Conservation (phyloP, 2,329 filamentous ascomycete species). For the Sporothrix pallida region DNA sequence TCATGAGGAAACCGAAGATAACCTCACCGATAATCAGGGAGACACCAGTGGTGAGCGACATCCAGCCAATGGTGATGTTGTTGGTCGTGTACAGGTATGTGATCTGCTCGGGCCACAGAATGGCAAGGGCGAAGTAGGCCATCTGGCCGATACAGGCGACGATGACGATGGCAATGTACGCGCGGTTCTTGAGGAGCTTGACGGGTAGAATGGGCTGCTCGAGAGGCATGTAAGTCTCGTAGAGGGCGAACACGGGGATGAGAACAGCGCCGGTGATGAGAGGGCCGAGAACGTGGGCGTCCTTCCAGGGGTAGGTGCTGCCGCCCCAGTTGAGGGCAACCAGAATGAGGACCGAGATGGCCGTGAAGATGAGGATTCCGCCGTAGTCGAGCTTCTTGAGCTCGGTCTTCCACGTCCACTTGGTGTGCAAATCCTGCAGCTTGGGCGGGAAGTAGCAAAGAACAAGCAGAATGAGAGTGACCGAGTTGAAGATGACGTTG, state of each 20-base stretch:
- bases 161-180: constrained; percentile 43
- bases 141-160: constrained; percentile 47
- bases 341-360: constrained; percentile 52
- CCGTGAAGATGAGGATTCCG: constrained; percentile 54
- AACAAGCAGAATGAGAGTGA: constrained; percentile 45
- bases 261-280: constrained; percentile 42
- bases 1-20: constrained; percentile 24
- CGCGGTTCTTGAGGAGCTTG: constrained; percentile 45
- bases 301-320: constrained; percentile 51
- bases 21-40: constrained; percentile 31
- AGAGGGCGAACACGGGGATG: constrained; percentile 41
- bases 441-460: constrained; percentile 51
- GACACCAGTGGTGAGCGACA: constrained; percentile 27
- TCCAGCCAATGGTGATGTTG: constrained; percentile 34
- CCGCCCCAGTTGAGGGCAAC: constrained; percentile 56
- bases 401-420: constrained; percentile 46
- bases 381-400: constrained; percentile 48
- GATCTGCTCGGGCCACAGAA: constrained; percentile 48
- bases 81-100: constrained; percentile 41
- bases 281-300: constrained; percentile 43
- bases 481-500: constrained; percentile 47
- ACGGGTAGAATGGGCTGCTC: constrained; percentile 48
- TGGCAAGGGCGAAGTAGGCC: constrained; percentile 48
- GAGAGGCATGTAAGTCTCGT: constrained; percentile 41
- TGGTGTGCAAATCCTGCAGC: constrained; percentile 47